Evolutionary conservation across 306 rosid species (phyloP).

Genomic region (Luffa acutangula): DNA sequence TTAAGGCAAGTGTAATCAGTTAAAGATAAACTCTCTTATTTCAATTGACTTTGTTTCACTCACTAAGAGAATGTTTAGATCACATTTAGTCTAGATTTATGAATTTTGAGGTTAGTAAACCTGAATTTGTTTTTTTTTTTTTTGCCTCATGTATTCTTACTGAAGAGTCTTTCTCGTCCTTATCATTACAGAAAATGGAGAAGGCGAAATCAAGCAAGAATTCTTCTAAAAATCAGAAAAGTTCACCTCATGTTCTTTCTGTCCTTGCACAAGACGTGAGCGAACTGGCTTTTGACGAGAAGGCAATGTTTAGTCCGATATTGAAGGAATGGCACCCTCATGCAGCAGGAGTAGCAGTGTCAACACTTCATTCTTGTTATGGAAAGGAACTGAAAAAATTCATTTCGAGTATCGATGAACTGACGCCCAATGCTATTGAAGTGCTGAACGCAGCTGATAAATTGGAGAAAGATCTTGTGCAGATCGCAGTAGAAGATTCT

Average conservation of each 20-base stretch:
- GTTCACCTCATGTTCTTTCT: slow-evolving; percentile 36
- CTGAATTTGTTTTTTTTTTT: neutral
- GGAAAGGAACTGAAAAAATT: slow-evolving; percentile 70
- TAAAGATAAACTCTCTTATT: neutral
- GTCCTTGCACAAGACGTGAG: slow-evolving; percentile 57
- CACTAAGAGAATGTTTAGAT: neutral
- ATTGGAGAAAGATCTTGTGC: slow-evolving; percentile 92
- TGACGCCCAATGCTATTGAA: slow-evolving; percentile 72
- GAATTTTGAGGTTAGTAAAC: neutral
- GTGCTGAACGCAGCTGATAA: slow-evolving; percentile 82
- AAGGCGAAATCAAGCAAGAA: slow-evolving; percentile 37
- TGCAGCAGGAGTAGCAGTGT: slow-evolving; percentile 78
- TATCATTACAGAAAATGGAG: slow-evolving; percentile 58
- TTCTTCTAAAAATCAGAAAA: slow-evolving; percentile 47
- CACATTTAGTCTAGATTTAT: neutral
- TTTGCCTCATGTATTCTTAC: neutral
- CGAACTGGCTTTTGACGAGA: slow-evolving; percentile 65
- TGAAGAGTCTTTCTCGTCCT: slow-evolving; percentile 27
- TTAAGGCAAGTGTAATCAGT: slow-evolving; percentile 62
- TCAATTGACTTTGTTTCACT: neutral
- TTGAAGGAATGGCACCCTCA: slow-evolving; percentile 82
- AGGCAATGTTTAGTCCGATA: slow-evolving; percentile 64
- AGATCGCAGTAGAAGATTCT: slow-evolving; percentile 87
- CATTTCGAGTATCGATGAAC: slow-evolving; percentile 43
- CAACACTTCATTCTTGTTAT: slow-evolving; percentile 81